phyloP scores from a whole-genome alignment of 139 green algal species.

The Chlorella ohadii region DNA sequence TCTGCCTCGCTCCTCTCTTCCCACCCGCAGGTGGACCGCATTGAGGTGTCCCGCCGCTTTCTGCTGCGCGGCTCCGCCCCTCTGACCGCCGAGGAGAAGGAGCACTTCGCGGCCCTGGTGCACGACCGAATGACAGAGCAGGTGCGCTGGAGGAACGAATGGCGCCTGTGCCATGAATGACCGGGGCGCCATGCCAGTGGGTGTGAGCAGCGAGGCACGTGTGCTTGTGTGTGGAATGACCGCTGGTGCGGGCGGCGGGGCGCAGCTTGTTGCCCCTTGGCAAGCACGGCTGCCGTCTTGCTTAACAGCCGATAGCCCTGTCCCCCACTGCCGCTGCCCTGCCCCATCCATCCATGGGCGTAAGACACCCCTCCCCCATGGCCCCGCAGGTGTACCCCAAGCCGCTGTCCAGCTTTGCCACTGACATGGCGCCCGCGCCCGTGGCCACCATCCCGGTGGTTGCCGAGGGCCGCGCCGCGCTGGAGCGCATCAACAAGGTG shows the following conservation, averaged over 20 bases:
- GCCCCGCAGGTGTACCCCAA: conserved; percentile 76
- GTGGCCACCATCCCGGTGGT: conserved; percentile 91
- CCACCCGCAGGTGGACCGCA: conserved; percentile 71
- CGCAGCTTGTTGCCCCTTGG: no score
- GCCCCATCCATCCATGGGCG: no score
- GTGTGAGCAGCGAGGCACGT: no score
- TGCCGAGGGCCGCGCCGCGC: conserved; percentile 75
- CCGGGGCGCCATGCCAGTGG: no score
- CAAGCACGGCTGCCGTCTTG: no score
- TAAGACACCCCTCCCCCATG: no score
- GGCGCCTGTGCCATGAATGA: no score
- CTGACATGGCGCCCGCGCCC: conserved; percentile 55
- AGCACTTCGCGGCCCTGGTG: conserved; percentile 76
- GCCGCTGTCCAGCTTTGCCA: conserved; percentile 77
- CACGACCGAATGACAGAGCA: conserved; percentile 99
- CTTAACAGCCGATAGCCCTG: no score
- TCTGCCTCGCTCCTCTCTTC: no score
- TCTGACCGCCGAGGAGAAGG: conserved; percentile 38
- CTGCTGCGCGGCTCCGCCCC: conserved; percentile 58
- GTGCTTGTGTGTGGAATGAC: no score
- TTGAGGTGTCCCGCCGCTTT: conserved; percentile 88
- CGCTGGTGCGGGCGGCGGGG: no score
- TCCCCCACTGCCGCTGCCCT: no score
- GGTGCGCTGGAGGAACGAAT: background rate
- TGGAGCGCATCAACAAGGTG: conserved; percentile 90